Evolutionary conservation across 257 asterid species (phyloP).

Genomic region (Scutellaria barbata): DNA sequence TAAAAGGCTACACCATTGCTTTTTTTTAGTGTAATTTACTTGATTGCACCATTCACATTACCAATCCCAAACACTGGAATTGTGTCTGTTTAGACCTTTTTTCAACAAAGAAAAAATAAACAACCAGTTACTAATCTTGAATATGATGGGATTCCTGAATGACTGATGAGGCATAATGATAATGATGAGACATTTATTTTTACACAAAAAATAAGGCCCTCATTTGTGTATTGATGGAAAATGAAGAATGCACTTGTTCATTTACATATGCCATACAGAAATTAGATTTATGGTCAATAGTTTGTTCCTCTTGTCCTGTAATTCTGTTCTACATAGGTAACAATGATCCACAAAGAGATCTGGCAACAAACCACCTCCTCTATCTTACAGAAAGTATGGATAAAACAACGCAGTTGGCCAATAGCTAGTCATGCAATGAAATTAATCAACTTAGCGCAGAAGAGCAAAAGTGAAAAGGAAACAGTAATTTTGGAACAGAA

Average conservation of each 20-base stretch:
- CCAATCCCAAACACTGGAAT: too few relatives aligned
- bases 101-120: background rate
- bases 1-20: conserved; percentile 1
- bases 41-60: too few relatives aligned
- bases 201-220: background rate
- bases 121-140: background rate
- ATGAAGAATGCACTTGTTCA: background rate
- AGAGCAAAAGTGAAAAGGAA: too few relatives aligned
- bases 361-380: conserved; percentile 13
- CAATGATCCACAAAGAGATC: conserved; percentile 7
- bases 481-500: too few relatives aligned
- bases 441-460: too few relatives aligned
- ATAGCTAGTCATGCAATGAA: too few relatives aligned
- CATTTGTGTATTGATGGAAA: background rate
- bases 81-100: too few relatives aligned
- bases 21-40: background rate
- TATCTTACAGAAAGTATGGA: too few relatives aligned
- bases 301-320: background rate
- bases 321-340: background rate
- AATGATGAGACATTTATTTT: background rate
- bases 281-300: background rate
- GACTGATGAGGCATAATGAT: background rate
- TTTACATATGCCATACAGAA: background rate
- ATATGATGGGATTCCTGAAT: background rate
- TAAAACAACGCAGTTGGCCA: too few relatives aligned